Percentiles rank a stretch among this genome's conserved stretches.
phyloP scores from a whole-genome alignment of 2,329 filamentous ascomycete species.

The Drechslerella coelobrocha region DNA sequence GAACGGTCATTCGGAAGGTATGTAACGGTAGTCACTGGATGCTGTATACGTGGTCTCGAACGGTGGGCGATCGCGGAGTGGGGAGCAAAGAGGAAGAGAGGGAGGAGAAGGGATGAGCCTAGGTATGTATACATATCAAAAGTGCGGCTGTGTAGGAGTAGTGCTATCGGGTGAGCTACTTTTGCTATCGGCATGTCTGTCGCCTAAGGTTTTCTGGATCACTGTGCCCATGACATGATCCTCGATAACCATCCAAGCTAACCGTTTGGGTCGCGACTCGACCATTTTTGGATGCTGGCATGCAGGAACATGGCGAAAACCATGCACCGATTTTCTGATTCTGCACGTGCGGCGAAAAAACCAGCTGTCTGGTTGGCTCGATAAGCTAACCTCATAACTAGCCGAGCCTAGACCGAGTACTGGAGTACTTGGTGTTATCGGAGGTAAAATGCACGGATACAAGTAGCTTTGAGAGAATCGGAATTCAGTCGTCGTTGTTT shows the following conservation, averaged over 20 bases:
- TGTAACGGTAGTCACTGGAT: neutral
- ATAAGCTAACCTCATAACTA: neutral
- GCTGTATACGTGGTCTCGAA: neutral
- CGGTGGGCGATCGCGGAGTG: neutral
- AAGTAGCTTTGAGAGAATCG: neutral
- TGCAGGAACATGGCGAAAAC: slow-evolving; percentile 5
- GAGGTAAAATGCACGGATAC: too few species aligned
- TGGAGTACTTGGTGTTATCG: too few species aligned
- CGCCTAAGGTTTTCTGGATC: slow-evolving; percentile 1
- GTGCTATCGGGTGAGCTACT: slow-evolving; percentile 25
- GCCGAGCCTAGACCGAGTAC: too few species aligned
- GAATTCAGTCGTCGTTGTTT: slow-evolving; percentile 30
- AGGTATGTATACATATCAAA: neutral
- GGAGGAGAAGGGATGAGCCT: neutral
- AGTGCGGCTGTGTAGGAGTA: neutral
- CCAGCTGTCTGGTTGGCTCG: neutral
- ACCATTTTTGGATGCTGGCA: neutral
- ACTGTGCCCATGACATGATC: neutral
- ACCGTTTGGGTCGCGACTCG: neutral
- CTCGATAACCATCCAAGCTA: too few species aligned
- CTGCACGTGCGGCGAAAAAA: too few species aligned
- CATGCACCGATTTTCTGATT: neutral
- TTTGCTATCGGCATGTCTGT: slow-evolving; percentile 21
- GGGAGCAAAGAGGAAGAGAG: neutral
- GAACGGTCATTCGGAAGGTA: slow-evolving; percentile 39